Percentiles rank a stretch among this genome's conserved stretches.
These are phyloP conservation scores for Saitozyma sp. DNA, from an alignment of 768 basidiomycete species.

Conservation along the genomic window DNA sequence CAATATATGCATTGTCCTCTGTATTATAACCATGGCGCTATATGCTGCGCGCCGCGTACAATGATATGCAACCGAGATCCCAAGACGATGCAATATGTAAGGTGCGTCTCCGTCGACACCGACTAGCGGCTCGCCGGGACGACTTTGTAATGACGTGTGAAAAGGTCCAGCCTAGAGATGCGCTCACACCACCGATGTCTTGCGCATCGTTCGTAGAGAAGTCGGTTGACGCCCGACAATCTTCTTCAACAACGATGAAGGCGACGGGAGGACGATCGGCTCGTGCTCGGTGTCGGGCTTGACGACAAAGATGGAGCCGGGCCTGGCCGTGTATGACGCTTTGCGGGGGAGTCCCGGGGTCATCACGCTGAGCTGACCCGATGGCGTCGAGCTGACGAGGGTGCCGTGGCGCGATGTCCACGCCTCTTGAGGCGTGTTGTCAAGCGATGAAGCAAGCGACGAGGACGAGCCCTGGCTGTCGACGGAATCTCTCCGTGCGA, in stretches of 20 bases:
- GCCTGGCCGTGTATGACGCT: conserved; percentile 41
- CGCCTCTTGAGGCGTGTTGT: conserved; percentile 27
- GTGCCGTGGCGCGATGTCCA: conserved; percentile 23
- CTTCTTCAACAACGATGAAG: conserved; percentile 19
- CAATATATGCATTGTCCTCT: too few species aligned
- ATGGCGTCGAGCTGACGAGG: conserved; percentile 29
- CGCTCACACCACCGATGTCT: neutral
- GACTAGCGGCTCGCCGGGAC: too few species aligned
- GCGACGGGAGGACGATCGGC: conserved; percentile 2
- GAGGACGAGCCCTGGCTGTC: conserved; percentile 24
- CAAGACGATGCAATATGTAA: too few species aligned
- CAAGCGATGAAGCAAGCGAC: conserved; percentile 12
- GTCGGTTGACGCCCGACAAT: conserved; percentile 11
- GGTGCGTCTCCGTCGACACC: too few species aligned
- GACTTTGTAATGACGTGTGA: too few species aligned
- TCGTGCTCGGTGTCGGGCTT: conserved; percentile 17
- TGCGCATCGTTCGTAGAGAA: conserved; percentile 18
- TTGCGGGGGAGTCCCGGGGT: conserved; percentile 37
- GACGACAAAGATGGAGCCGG: conserved; percentile 38
- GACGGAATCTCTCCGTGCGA: conserved; percentile 36
- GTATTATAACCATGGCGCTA: too few species aligned
- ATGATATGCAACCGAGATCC: too few species aligned
- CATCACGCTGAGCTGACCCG: conserved; percentile 24
- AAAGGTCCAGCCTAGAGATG: too few species aligned
- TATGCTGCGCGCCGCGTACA: too few species aligned